These are phyloP conservation scores for Fusarium scirpi DNA, from an alignment of 2,329 filamentous ascomycete species.

Conservation along the genomic window DNA sequence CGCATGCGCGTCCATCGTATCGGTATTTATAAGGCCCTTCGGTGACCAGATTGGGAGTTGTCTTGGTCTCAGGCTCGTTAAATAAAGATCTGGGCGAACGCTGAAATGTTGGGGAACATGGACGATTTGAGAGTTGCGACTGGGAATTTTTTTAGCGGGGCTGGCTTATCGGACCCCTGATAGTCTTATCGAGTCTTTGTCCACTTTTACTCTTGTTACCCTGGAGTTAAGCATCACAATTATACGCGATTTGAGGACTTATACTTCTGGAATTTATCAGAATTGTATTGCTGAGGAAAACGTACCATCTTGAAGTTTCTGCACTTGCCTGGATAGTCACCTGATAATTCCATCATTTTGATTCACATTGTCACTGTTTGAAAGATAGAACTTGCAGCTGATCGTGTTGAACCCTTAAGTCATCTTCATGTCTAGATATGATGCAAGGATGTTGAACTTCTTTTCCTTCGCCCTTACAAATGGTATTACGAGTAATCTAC, in stretches of 20 bases:
- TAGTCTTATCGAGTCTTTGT: constrained; percentile 28
- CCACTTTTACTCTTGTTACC: background rate
- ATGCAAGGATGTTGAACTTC: background rate
- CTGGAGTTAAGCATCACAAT: background rate
- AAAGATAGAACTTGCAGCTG: background rate
- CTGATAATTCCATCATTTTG: background rate
- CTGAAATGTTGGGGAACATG: constrained; percentile 2
- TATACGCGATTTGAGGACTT: background rate
- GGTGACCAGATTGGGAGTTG: background rate
- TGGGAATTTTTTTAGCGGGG: constrained; percentile 49
- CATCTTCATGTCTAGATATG: background rate
- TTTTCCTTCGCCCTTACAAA: background rate
- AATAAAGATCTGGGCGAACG: constrained; percentile 3
- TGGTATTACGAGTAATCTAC: background rate
- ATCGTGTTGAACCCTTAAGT: background rate
- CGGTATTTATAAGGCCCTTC: background rate
- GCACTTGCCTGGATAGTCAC: background rate
- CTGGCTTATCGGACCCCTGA: constrained; percentile 40
- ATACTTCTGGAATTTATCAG: background rate
- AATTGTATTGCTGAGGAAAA: background rate
- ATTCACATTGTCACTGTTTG: background rate
- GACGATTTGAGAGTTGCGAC: constrained; percentile 8
- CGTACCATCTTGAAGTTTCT: background rate
- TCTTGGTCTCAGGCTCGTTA: background rate
- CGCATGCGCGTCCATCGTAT: constrained; percentile 82